Conservation (phyloP, 352 stramenopile genomes). For the Pythium phragmiticola region DNA sequence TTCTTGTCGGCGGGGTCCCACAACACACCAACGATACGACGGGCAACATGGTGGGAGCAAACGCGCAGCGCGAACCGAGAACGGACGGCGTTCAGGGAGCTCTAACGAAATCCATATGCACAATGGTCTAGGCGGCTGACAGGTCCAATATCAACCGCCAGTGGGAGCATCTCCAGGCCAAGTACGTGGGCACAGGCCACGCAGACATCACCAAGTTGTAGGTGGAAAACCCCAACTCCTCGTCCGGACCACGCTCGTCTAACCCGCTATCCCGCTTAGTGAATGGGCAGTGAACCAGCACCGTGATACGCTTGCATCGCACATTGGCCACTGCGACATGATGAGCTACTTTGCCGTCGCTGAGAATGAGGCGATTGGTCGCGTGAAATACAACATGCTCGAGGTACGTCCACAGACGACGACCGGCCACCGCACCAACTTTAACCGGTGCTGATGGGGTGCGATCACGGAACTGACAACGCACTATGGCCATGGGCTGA, state of each 20-base stretch:
- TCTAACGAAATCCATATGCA: background rate
- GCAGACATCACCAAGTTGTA: conserved; percentile 97
- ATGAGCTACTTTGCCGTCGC: conserved; percentile 97
- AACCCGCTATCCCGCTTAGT: conserved; percentile 33
- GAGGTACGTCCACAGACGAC: conserved; percentile 39
- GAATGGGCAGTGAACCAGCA: conserved; percentile 99
- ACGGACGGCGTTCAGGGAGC: background rate
- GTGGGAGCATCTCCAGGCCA: conserved; percentile 93
- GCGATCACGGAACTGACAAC: too few relatives aligned
- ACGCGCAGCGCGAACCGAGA: background rate
- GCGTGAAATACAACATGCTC: conserved; percentile 91
- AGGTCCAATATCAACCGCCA: conserved; percentile 92
- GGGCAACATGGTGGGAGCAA: background rate
- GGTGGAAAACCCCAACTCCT: conserved; percentile 20
- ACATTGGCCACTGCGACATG: conserved; percentile 98
- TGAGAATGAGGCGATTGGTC: conserved; percentile 96
- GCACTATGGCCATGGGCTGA: background rate
- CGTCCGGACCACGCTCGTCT: background rate
- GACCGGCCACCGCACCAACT: too few relatives aligned
- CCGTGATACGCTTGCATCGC: conserved; percentile 96
- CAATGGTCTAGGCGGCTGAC: conserved; percentile 56
- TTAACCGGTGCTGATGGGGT: too few relatives aligned
- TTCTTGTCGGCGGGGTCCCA: too few relatives aligned
- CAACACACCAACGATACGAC: too few relatives aligned
- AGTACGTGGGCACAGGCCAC: conserved; percentile 95